A percentile compares a stretch with the other conserved stretches of the same genome.
Evolutionary conservation across 768 basidiomycete species (phyloP).

Genomic region (Russula dissimulans): DNA sequence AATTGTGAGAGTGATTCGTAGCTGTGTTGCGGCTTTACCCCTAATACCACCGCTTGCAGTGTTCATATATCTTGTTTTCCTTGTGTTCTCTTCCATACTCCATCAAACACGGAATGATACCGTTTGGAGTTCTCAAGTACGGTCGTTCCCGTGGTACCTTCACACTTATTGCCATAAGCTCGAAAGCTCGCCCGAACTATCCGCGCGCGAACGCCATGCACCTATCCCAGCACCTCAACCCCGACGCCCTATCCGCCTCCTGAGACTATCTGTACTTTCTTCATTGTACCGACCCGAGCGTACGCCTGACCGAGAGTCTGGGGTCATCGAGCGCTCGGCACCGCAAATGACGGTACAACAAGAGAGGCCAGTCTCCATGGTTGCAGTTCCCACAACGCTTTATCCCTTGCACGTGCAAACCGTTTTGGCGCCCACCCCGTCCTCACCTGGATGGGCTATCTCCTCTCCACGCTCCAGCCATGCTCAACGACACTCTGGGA

Average conservation of each 20-base stretch:
- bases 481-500: not conserved
- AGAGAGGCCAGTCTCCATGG: not conserved
- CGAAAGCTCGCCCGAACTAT: not conserved
- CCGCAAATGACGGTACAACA: not conserved
- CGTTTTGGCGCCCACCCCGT: not conserved
- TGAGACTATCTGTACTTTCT: not conserved
- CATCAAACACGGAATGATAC: conserved; percentile 6
- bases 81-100: conserved; percentile 5
- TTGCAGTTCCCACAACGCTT: not conserved
- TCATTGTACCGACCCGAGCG: not conserved
- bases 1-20: conserved; percentile 4
- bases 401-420: conserved; percentile 13
- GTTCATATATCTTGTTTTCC: conserved; percentile 7
- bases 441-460: not conserved
- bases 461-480: not conserved
- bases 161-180: conserved; percentile 1
- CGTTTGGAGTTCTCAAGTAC: conserved; percentile 14
- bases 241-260: conserved; percentile 10
- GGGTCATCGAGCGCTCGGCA: not conserved
- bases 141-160: conserved; percentile 14
- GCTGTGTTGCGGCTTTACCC: not conserved
- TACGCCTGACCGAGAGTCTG: not conserved
- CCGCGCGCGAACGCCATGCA: not conserved
- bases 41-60: conserved; percentile 5
- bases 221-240: conserved; percentile 13